phyloP scores from a whole-genome alignment of 768 basidiomycete species.

The Kwoniella bestiolae region DNA sequence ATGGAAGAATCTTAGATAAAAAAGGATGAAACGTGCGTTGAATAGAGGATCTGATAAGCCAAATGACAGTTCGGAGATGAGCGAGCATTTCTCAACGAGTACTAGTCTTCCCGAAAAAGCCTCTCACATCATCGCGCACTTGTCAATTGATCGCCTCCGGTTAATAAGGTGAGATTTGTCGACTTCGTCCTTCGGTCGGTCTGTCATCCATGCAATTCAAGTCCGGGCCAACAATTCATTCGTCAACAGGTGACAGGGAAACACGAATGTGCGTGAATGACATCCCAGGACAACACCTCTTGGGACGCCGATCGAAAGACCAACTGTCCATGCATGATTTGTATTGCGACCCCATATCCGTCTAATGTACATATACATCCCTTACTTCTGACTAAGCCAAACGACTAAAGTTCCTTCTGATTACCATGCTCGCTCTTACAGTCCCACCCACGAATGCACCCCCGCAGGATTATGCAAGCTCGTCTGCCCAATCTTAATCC shows the following conservation, averaged over 20 bases:
- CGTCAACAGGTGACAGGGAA: too few species aligned
- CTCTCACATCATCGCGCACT: background rate
- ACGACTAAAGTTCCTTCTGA: too few species aligned
- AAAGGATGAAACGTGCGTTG: slow-evolving; percentile 9
- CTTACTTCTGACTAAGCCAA: too few species aligned
- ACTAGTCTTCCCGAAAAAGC: background rate
- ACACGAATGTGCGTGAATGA: too few species aligned
- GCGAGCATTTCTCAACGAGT: too few species aligned
- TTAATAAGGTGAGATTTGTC: too few species aligned
- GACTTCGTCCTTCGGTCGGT: too few species aligned
- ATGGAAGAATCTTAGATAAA: background rate
- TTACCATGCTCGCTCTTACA: slow-evolving; percentile 57
- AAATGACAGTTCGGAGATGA: slow-evolving; percentile 1
- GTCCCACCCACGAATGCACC: slow-evolving; percentile 89
- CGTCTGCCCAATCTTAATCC: slow-evolving; percentile 91
- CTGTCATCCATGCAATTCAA: too few species aligned
- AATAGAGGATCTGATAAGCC: slow-evolving; percentile 3
- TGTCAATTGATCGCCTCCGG: too few species aligned
- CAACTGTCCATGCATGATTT: background rate
- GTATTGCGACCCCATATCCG: background rate
- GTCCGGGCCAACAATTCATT: too few species aligned
- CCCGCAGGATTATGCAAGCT: slow-evolving; percentile 89
- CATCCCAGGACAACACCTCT: too few species aligned
- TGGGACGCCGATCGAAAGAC: too few species aligned
- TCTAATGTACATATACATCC: background rate